Conservation (phyloP, 2,329 filamentous ascomycete species). For the Phyllosticta citriasiana region DNA sequence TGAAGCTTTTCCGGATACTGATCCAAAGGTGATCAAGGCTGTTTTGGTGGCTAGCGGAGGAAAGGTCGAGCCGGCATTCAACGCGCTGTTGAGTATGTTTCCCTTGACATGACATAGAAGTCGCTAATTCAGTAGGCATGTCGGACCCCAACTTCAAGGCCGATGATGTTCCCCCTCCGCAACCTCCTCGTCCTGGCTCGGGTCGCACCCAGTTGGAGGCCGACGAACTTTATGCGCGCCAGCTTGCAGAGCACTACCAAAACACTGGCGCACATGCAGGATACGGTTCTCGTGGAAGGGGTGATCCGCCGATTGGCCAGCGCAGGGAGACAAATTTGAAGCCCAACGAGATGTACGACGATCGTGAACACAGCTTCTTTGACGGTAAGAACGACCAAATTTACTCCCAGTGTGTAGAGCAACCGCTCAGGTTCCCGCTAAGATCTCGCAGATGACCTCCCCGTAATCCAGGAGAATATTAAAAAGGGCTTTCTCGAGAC, state of each 20-base stretch:
- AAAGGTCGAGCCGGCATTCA: conserved; percentile 86
- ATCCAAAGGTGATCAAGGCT: conserved; percentile 71
- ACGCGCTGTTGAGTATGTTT: conserved; percentile 70
- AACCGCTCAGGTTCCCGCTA: conserved; percentile 2
- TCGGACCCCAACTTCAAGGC: conserved; percentile 42
- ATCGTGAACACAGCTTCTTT: conserved; percentile 77
- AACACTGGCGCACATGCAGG: conserved; percentile 5
- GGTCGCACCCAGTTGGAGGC: conserved; percentile 74
- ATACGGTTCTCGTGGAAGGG: conserved; percentile 17
- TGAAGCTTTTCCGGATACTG: conserved; percentile 86
- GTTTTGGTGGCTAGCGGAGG: conserved; percentile 79
- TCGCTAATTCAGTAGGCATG: conserved; percentile 34
- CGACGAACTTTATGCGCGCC: conserved; percentile 84
- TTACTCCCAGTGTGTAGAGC: background rate
- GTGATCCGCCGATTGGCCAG: conserved; percentile 31
- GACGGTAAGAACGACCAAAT: conserved; percentile 46
- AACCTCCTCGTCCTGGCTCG: conserved; percentile 64
- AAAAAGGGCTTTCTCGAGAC: conserved; percentile 92
- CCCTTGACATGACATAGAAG: background rate
- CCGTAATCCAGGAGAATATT: conserved; percentile 84
- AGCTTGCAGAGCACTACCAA: conserved; percentile 85
- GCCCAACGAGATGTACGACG: conserved; percentile 43
- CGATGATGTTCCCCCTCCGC: conserved; percentile 54
- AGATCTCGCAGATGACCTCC: conserved; percentile 64
- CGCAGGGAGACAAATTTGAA: conserved; percentile 44